Evolutionary conservation across 768 basidiomycete species (phyloP), one percentile per base, ranked within the genome.

Genomic region (Asterophora lycoperdoides): DNA sequence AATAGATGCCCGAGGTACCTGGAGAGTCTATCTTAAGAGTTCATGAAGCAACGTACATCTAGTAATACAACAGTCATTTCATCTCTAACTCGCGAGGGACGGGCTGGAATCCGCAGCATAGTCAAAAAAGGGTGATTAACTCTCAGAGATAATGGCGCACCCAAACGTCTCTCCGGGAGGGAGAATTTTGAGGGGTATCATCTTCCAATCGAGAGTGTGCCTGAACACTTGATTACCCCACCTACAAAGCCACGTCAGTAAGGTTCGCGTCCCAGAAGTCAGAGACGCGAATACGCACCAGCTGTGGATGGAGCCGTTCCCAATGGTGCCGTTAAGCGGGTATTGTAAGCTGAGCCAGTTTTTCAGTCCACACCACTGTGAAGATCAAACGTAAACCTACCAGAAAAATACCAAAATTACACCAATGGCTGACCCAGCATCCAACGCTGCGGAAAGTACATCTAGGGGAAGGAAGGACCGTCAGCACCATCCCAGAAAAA

Each of bases 401-500:
- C 71, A 72, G 63, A 89, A 89, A 63, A 78, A 89, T 33, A 89
- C 79, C 11, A 86, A 62, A 29, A 89, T 69, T 10, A 81, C 66
- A 2, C 84, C 81, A 32, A 88, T 60, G 1, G 84, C 84, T 4
- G 84, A 79, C 14, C 87, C 87, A 13, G 82, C 79, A 64, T 89
- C 86, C 44, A 89, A 68, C 23, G 86, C 85, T 39, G 86, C 86
- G 32, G 84, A 86, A 17, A 87, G 69, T 8, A 89, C 81, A 63
- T 88, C 84, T 86, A 40, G 8, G 20, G 34, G 13, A 30, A 30
- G 44, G 13, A 39, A 17, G 19, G 29, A 47, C 26, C 29, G 18
- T 8, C 14, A 34, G 44, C 6, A 10, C 14, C 11, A 8, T 18
- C 20, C 33, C 15, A 35, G 1, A 19, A 26, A 13, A 34, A 15